phyloP scores from a whole-genome alignment of 1,284 basidiomycete species.

The Ceratobasidium theobromae region DNA sequence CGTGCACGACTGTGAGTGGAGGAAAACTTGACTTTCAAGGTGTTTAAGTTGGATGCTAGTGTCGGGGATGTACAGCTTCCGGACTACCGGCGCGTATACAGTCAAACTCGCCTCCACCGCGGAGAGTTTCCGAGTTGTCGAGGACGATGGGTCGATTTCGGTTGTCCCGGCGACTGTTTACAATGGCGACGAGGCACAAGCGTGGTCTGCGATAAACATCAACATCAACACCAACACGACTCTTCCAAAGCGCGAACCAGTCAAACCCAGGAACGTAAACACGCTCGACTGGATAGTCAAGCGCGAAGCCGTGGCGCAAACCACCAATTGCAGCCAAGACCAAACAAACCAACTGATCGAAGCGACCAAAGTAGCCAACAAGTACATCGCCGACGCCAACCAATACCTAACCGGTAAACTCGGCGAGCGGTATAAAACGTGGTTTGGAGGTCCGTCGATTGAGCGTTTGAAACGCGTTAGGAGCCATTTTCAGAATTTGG shows the following conservation, averaged over 20 bases:
- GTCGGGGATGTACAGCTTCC: slow-evolving; percentile 30
- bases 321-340: slow-evolving; percentile 4
- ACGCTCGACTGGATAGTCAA: neutral
- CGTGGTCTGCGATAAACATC: slow-evolving; percentile 10
- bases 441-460: slow-evolving; percentile 26
- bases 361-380: slow-evolving; percentile 13
- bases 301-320: slow-evolving; percentile 4
- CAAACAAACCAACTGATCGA: neutral
- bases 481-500: neutral
- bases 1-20: slow-evolving; percentile 25
- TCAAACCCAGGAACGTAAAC: slow-evolving; percentile 3
- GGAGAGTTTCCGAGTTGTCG: slow-evolving; percentile 20
- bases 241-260: neutral
- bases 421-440: slow-evolving; percentile 28
- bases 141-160: slow-evolving; percentile 15
- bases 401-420: neutral
- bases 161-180: slow-evolving; percentile 26
- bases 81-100: slow-evolving; percentile 23
- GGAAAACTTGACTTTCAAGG: neutral
- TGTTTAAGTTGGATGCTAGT: too few species aligned
- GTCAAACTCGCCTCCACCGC: slow-evolving; percentile 14
- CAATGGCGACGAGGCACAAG: slow-evolving; percentile 13
- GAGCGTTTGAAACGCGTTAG: neutral
- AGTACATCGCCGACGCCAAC: slow-evolving; percentile 28
- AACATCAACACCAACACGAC: neutral